Percentiles rank a stretch among this genome's conserved stretches.
These are phyloP conservation scores for Usnea hakonensis DNA, from an alignment of 495 filamentous ascomycete species.

Conservation along the genomic window DNA sequence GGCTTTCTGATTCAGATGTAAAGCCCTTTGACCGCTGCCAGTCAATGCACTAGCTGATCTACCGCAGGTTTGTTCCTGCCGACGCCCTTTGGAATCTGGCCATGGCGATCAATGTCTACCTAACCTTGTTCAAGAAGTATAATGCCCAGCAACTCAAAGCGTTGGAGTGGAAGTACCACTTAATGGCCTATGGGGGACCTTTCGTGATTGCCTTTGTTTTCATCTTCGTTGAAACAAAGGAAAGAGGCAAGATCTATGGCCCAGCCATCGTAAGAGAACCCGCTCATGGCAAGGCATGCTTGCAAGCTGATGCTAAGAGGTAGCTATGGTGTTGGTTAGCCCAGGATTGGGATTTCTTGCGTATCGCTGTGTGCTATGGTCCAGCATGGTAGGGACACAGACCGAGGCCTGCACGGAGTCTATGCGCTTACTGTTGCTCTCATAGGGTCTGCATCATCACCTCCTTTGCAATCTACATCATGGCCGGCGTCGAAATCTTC, in stretches of 20 bases:
- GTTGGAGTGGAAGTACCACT: constrained; percentile 65
- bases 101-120: constrained; percentile 84
- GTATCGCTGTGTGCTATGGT: constrained; percentile 72
- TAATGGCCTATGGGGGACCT: constrained; percentile 68
- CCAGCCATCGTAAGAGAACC: constrained; percentile 49
- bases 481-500: constrained; percentile 66
- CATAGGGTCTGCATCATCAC: constrained; percentile 51
- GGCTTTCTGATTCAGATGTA: constrained; percentile 71
- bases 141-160: constrained; percentile 57
- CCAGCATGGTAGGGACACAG: constrained; percentile 60
- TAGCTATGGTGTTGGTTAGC: constrained; percentile 80
- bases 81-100: constrained; percentile 76
- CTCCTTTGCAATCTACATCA: constrained; percentile 66
- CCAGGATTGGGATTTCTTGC: constrained; percentile 58
- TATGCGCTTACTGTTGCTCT: background rate
- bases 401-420: background rate
- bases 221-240: constrained; percentile 50
- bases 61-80: constrained; percentile 62
- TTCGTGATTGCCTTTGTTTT: constrained; percentile 61
- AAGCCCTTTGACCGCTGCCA: background rate
- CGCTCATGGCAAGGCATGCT: background rate
- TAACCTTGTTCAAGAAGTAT: constrained; percentile 77
- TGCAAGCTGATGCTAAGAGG: background rate
- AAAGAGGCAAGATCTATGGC: constrained; percentile 58
- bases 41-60: constrained; percentile 4